phyloP scores from a whole-genome alignment of 192 early-diverging fungal genomes.

The Mortierella hygrophila region DNA sequence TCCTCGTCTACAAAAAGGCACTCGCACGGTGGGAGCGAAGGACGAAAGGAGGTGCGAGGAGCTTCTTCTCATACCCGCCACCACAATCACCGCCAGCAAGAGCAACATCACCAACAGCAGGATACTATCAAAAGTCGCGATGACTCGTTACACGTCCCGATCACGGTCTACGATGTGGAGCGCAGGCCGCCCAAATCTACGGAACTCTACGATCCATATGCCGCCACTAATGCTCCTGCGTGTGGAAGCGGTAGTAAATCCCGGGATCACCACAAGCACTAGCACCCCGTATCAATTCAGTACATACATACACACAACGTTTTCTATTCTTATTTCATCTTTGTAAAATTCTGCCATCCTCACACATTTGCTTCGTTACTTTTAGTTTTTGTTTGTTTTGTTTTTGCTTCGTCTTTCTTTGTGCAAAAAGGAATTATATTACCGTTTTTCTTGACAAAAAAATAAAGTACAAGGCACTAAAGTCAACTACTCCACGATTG shows the following conservation, averaged over 20 bases:
- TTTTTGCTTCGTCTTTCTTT: not conserved
- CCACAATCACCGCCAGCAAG: not conserved
- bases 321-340: not conserved
- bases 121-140: not conserved
- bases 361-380: not conserved
- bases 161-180: conserved; percentile 37
- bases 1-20: not conserved
- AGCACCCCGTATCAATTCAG: not conserved
- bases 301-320: not conserved
- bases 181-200: conserved; percentile 42
- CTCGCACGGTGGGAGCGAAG: not conserved
- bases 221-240: not conserved
- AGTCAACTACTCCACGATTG: not conserved
- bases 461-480: not conserved
- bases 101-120: not conserved
- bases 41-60: not conserved
- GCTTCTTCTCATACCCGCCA: not conserved
- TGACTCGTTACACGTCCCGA: not conserved
- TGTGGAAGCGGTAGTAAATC: conserved; percentile 1
- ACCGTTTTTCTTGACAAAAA: not conserved
- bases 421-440: not conserved
- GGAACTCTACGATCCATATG: conserved; percentile 45
- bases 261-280: not conserved
- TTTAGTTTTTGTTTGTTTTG: not conserved
- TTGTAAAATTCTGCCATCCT: not conserved